Evolutionary conservation across 306 rosid genomes (phyloP).

Genomic region (Pueraria montana): DNA sequence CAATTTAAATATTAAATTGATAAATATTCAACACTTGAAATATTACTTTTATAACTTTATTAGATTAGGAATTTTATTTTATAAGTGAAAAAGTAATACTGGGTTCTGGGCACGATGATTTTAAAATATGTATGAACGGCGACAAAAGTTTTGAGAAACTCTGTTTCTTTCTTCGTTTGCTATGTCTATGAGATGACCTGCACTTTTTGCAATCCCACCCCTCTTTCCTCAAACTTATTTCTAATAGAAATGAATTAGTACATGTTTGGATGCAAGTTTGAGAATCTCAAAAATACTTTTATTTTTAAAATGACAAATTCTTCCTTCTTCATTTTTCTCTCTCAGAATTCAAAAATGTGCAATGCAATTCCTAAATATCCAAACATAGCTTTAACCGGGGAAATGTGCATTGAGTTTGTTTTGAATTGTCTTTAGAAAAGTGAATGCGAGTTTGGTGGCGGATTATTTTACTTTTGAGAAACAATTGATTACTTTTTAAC

Average conservation of each 20-base stretch:
- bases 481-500: background rate
- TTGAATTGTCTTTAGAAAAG: conserved; percentile 49
- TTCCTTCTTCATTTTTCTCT: too few species aligned
- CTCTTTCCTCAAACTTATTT: background rate
- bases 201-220: background rate
- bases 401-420: conserved; percentile 43
- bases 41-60: too few species aligned
- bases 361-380: too few species aligned
- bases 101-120: too few species aligned
- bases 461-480: conserved; percentile 18
- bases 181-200: background rate
- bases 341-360: too few species aligned
- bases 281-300: too few species aligned
- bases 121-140: background rate
- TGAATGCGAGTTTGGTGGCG: conserved; percentile 34
- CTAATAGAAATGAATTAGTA: background rate
- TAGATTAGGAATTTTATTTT: too few species aligned
- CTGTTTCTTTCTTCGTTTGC: background rate
- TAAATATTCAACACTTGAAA: too few species aligned
- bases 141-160: background rate
- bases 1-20: too few species aligned
- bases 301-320: too few species aligned
- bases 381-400: conserved; percentile 19
- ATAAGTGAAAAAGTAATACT: too few species aligned
- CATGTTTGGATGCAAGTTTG: background rate